These are phyloP conservation scores for Flaveria floridana DNA, from an alignment of 140 eudicot species.

Conservation along the genomic window DNA sequence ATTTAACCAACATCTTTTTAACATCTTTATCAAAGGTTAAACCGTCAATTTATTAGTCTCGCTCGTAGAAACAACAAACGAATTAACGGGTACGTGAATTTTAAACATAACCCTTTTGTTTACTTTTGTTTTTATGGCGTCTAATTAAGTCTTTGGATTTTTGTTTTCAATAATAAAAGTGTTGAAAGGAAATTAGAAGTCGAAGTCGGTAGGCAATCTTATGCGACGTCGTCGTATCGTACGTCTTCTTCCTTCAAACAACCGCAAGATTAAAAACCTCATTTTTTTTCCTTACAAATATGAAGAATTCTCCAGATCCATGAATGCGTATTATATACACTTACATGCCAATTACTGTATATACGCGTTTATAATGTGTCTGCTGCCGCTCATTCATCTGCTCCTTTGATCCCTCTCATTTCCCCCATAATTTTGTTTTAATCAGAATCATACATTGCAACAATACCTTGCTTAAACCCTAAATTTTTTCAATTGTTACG, in stretches of 20 bases:
- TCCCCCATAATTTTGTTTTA: constrained; percentile 7
- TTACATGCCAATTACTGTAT: neutral
- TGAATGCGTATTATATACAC: constrained; percentile 19
- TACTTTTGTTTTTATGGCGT: too few relatives aligned
- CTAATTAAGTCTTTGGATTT: neutral
- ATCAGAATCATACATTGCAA: constrained; percentile 21
- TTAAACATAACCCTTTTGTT: too few relatives aligned
- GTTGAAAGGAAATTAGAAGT: neutral
- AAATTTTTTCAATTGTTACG: neutral
- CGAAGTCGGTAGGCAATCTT: constrained; percentile 34
- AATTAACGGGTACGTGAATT: too few relatives aligned
- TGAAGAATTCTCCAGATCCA: constrained; percentile 29
- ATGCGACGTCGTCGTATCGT: constrained; percentile 37
- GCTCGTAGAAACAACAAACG: too few relatives aligned
- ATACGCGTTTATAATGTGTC: constrained; percentile 15
- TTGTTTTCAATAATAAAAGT: neutral
- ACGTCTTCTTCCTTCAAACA: constrained; percentile 45
- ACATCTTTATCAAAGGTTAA: too few relatives aligned
- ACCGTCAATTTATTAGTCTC: too few relatives aligned
- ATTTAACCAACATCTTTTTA: too few relatives aligned
- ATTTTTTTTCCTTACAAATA: neutral
- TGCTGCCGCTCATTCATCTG: neutral
- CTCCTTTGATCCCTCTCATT: neutral
- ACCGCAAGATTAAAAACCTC: constrained; percentile 30
- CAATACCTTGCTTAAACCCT: constrained; percentile 45